These are phyloP conservation scores for Tubosaeta brunneosetosa DNA, from an alignment of 768 basidiomycete genomes.

Conservation along the genomic window DNA sequence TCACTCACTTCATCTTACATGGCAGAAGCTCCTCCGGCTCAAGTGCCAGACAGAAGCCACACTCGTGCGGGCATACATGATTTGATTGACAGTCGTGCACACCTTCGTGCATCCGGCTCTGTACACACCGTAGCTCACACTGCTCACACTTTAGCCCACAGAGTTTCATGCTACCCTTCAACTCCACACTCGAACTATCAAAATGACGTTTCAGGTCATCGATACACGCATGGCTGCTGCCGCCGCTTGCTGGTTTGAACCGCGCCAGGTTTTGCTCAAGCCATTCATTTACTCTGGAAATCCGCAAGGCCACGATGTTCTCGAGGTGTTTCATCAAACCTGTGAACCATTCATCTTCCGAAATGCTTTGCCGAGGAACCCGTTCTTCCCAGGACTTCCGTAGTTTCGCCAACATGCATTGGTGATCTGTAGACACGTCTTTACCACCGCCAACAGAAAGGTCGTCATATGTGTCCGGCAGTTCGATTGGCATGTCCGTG, in stretches of 20 bases:
- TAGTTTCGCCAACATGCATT: constrained; percentile 9
- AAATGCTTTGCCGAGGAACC: constrained; percentile 13
- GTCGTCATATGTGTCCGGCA: constrained; percentile 32
- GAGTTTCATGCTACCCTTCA: constrained; percentile 43
- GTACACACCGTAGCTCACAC: constrained; percentile 50
- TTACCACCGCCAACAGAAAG: constrained; percentile 32
- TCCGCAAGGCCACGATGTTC: constrained; percentile 37
- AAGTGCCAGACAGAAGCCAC: too few relatives aligned
- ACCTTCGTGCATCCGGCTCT: constrained; percentile 36
- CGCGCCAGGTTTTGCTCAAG: constrained; percentile 43
- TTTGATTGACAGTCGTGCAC: too few relatives aligned
- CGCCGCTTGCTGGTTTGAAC: constrained; percentile 32
- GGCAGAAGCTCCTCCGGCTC: too few relatives aligned
- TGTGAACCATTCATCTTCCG: constrained; percentile 36
- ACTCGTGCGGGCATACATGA: too few relatives aligned
- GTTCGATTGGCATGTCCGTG: constrained; percentile 38
- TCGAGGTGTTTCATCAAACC: constrained; percentile 37
- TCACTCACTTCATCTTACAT: too few relatives aligned
- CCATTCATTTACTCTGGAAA: constrained; percentile 49
- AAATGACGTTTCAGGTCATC: constrained; percentile 42
- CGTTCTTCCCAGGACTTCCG: constrained; percentile 15
- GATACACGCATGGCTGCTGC: constrained; percentile 36
- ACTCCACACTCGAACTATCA: constrained; percentile 39
- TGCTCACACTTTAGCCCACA: constrained; percentile 44
- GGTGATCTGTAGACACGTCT: constrained; percentile 15